A percentile compares a stretch with the other conserved stretches of the same genome.
These are phyloP conservation scores for Lepidium sativum DNA, from an alignment of 345 rosid species.

Conservation along the genomic window DNA sequence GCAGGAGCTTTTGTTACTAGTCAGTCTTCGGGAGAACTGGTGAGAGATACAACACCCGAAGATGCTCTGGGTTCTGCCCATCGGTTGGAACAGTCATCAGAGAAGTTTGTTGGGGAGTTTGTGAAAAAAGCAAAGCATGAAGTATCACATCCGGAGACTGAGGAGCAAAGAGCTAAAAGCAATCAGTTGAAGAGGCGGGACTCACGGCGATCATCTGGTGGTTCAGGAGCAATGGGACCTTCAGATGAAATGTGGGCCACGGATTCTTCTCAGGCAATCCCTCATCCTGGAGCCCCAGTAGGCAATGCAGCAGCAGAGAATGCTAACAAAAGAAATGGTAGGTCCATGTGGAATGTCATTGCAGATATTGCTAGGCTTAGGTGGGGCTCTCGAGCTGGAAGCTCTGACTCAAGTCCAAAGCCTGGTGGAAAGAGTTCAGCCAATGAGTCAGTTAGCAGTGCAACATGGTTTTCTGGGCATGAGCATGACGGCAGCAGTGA, in stretches of 20 bases:
- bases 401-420: conserved; percentile 38
- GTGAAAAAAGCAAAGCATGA: conserved; percentile 54
- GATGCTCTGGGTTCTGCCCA: conserved; percentile 64
- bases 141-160: conserved; percentile 39
- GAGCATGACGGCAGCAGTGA: conserved; percentile 60
- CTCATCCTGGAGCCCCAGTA: conserved; percentile 36
- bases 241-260: conserved; percentile 86
- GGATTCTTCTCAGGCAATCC: conserved; percentile 43
- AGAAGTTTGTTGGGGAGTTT: conserved; percentile 55
- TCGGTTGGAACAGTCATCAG: conserved; percentile 53
- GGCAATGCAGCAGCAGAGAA: conserved; percentile 30
- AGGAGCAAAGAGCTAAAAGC: conserved; percentile 28
- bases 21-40: conserved; percentile 26
- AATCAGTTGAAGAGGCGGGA: conserved; percentile 33
- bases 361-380: conserved; percentile 54
- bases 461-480: conserved; percentile 79
- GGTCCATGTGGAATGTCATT: conserved; percentile 71
- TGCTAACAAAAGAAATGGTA: conserved; percentile 49
- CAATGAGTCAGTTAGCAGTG: conserved; percentile 53
- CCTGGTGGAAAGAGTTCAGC: conserved; percentile 54
- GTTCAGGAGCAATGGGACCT: conserved; percentile 67
- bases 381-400: conserved; percentile 64
- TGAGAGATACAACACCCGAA: conserved; percentile 26
- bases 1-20: conserved; percentile 26
- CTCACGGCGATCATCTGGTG: conserved; percentile 35